Evolutionary conservation across 345 rosid species (phyloP).

Genomic region (Citrus sp.): DNA sequence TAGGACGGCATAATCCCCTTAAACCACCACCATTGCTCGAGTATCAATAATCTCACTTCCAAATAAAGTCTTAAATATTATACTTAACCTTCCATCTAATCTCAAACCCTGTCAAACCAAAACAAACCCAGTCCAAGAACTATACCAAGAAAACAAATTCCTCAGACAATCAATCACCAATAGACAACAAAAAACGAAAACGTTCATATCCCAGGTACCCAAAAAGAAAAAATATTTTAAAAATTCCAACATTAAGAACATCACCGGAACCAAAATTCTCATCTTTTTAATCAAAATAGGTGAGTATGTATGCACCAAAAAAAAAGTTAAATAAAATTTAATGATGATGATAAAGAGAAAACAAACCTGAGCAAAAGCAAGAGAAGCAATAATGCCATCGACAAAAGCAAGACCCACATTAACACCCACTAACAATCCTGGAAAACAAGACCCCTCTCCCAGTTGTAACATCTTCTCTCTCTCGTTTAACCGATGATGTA

Average conservation of each 20-base stretch:
- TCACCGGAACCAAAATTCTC: not conserved
- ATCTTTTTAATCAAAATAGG: not conserved
- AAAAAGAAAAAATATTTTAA: too few species aligned
- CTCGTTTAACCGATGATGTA: too few species aligned
- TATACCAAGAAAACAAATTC: not conserved
- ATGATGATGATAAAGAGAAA: not conserved
- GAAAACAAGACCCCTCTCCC: constrained; percentile 32
- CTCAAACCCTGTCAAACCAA: not conserved
- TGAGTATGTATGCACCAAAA: too few species aligned
- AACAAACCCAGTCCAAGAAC: not conserved
- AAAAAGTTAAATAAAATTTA: not conserved
- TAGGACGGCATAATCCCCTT: not conserved
- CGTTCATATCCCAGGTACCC: too few species aligned
- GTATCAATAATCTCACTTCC: constrained; percentile 1
- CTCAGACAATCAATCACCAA: too few species aligned
- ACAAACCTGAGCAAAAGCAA: constrained; percentile 51
- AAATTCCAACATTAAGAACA: not conserved
- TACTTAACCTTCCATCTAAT: not conserved
- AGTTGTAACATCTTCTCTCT: constrained; percentile 22
- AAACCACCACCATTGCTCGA: not conserved
- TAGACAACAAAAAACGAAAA: not conserved
- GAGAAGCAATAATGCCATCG: constrained; percentile 39
- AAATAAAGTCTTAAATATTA: not conserved
- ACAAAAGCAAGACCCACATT: constrained; percentile 41
- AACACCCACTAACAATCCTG: constrained; percentile 27